Base-by-base conservation (phyloP, 768 basidiomycete genomes). In the Boletus edulis region DNA sequence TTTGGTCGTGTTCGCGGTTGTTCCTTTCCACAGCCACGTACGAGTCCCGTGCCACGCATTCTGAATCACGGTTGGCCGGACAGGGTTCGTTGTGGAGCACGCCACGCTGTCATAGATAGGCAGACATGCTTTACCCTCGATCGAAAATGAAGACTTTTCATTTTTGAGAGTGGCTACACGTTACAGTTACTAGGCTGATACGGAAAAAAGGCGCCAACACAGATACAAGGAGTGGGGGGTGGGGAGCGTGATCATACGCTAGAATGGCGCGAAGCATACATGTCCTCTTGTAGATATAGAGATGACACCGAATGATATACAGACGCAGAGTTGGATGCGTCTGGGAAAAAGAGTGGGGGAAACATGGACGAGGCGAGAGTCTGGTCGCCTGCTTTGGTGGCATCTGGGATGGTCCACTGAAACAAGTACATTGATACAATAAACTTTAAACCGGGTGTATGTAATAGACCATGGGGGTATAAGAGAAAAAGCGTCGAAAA, bases 391-490 rank as follows among this genome's bases (percentile, higher is more conserved):
- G 34, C 11, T 22, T 29, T 29, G 14, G 51, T 40, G 49, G 51
- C 20, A 35, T 43, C 43, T 17, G 24, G 29, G 29, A 29, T 29
- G 49, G 50, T 51, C 50, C 50, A 51, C 50, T 4, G 9, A 6
- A 37, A 43, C 40, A n/a, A 43, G 51, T 44, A 52, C 51, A 29
- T 29, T 5, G 29, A 29, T 29, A 29, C 29, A 39, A 52, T 46
- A 46, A 46, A 44, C 22, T 52, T 56, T 51, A 56, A 47, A 32
- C 39, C 27, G 29, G 44, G 41, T 57, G 35, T 56, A 55, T 22
- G 44, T 58, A 38, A 49, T 52, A 56, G 35, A 49, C 29, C 15
- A n/a, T 45, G 17, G 4, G 56, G 56, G 61, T 56, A 60, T 60
- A 46, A 29, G 29, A 49, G 40, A 47, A 31, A 47, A 49, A 34